Evolutionary conservation across 805 yeast species (phyloP), one percentile per base, ranked within the genome.

Genomic region (Pichia insulana): DNA sequence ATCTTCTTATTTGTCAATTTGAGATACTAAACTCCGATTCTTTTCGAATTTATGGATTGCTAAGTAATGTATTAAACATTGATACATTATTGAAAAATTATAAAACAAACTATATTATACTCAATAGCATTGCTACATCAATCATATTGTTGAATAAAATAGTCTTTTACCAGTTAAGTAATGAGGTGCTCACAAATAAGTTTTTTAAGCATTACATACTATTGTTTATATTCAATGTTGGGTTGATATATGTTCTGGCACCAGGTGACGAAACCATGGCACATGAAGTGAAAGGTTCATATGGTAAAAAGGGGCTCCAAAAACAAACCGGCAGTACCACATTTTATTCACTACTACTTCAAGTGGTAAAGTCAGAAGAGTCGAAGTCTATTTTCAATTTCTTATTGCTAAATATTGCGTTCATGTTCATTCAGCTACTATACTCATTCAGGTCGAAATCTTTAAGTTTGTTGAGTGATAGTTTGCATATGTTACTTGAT

Each of bases 401-500:
- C 54, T 64, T 92, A 37, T 61, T 90, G 49, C 70, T 92, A 46
- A 92, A 92, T 62, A 78, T 95, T 11, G 75, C 92, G 2, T 92
- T 92, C 64, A 92, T 92, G 99, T 77, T 92, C 54, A 80, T 92
- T 33, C 99, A 92, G 64, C 70, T 92, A 50, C 64, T 92, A 9
- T 92, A 92, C 59, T 89, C 97, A 0, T 83, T 92, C 63, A 72
- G 95, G 47, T 88, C 97, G 1, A 89, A 85, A 56, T 90, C 97
- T 0, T 66, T 92, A 36, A 97, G 98, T 10, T 68, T 92, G 19
- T 62, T 92, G 40, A 87, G 96, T 16, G 99, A 92, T 57, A 87
- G 96, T 1, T 70, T 92, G 40, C 99, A 92, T 61, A 92, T 92
- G 99, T 83, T 95, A 2, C 69, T 92, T 43, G 99, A 92, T 61